Conservation (phyloP, 495 filamentous ascomycete genomes). For the Terfezia boudieri region DNA sequence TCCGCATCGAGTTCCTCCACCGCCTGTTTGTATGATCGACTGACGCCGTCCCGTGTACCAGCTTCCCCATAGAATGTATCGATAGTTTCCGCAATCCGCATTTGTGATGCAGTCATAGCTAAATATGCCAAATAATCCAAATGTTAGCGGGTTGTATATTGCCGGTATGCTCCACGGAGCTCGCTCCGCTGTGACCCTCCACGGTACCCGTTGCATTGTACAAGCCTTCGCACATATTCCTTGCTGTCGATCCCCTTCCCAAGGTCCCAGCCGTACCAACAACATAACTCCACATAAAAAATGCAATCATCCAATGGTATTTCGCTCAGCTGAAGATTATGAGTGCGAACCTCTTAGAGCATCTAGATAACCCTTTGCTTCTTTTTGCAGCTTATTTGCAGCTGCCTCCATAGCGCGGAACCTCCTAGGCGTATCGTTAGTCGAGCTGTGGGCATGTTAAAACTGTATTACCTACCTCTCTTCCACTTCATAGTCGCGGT, state of each 20-base stretch:
- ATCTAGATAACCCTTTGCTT: constrained; percentile 93
- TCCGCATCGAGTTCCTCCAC: constrained; percentile 94
- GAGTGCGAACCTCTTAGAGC: constrained; percentile 52
- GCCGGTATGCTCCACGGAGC: not conserved
- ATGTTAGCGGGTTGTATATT: not conserved
- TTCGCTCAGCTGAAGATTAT: not conserved
- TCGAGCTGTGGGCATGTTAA: not conserved
- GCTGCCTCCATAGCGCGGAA: constrained; percentile 94
- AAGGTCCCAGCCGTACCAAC: too few species aligned
- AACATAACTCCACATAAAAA: too few species aligned
- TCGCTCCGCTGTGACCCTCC: not conserved
- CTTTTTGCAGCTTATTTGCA: constrained; percentile 75
- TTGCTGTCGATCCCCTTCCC: too few species aligned
- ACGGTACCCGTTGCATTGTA: too few species aligned
- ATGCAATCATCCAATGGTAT: not conserved
- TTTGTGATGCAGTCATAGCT: constrained; percentile 98
- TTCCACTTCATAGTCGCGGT: constrained; percentile 96
- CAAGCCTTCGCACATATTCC: too few species aligned
- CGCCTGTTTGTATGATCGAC: constrained; percentile 88
- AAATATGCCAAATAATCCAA: not conserved
- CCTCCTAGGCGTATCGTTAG: constrained; percentile 30
- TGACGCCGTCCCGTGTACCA: constrained; percentile 81
- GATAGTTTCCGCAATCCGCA: constrained; percentile 98
- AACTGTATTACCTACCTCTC: constrained; percentile 38
- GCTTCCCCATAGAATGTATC: constrained; percentile 97